Evolutionary conservation across 805 yeast species (phyloP), one percentile per base, ranked within the genome.

Genomic region (Yarrowia phangngaensis): DNA sequence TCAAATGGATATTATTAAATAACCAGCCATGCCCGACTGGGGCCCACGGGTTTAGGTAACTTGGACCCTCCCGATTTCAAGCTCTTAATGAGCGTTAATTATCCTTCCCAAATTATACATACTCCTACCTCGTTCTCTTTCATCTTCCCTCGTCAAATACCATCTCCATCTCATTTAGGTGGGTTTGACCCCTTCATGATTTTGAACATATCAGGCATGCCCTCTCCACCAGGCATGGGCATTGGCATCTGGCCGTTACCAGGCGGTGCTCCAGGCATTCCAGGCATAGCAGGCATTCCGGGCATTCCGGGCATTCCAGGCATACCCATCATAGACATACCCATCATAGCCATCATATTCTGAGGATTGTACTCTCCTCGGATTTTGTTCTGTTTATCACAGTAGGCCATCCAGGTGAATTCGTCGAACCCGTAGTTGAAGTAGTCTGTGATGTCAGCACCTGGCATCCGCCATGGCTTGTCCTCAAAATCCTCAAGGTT

Each of bases 391-490:
- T 89, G 96, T 63, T 86, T 87, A 31, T 80, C 72, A 57, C 95
- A 80, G 66, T 92, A 92, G 17, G 89, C 87, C 49, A 84, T 79
- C 99, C 99, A 92, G 12, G 97, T 84, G 56, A 84, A 76, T 68
- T 92, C 99, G 63, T 92, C 95, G 62, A 92, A 92, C 1, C 98
- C 98, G 60, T 80, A 92, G 67, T 92, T 92, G 72, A 92, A 92
- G 65, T 88, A 94, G 64, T 92, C 97, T 6, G 95, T 76, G 30
- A 86, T 68, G 66, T 92, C 97, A 3, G 95, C 95, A 28, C 97
- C 98, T 1, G 97, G 97, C 55, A 84, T 80, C 62, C 98, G 76
- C 99, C 99, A 92, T 7, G 99, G 99, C 68, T 94, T 94, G 56
- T 88, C 95, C 55, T 85, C 87, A 40, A 89, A 68, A 48, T 80